These are phyloP conservation scores for Neopestalotiopsis sp. DNA, from an alignment of 2,329 filamentous ascomycete species.

Conservation along the genomic window DNA sequence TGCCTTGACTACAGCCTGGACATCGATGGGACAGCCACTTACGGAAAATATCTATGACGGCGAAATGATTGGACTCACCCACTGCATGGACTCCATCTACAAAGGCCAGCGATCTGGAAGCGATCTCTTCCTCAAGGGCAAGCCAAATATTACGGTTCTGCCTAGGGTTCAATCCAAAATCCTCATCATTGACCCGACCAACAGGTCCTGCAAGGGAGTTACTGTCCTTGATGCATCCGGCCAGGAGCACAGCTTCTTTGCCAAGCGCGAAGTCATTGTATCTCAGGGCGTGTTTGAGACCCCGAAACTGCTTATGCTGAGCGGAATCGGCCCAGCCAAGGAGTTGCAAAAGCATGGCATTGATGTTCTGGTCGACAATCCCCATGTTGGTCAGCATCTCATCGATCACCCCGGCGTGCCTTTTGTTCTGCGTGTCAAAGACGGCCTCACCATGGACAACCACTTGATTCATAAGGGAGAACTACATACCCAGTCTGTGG, in stretches of 20 bases:
- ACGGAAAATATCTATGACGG: conserved; percentile 63
- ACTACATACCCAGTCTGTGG: conserved; percentile 39
- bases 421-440: conserved; percentile 51
- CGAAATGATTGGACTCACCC: conserved; percentile 57
- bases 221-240: conserved; percentile 48
- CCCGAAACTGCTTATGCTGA: conserved; percentile 69
- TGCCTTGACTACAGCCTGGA: conserved; percentile 57
- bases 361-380: conserved; percentile 57
- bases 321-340: conserved; percentile 62
- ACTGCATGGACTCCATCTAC: conserved; percentile 63
- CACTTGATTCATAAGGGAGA: conserved; percentile 45
- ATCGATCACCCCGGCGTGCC: conserved; percentile 65
- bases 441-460: conserved; percentile 46
- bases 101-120: conserved; percentile 59
- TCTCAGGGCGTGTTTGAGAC: conserved; percentile 64
- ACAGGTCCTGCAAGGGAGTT: conserved; percentile 49
- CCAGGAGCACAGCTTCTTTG: conserved; percentile 50
- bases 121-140: conserved; percentile 55
- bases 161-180: conserved; percentile 55
- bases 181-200: conserved; percentile 54
- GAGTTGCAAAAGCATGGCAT: conserved; percentile 62
- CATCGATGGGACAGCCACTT: conserved; percentile 53
- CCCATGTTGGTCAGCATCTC: conserved; percentile 69
- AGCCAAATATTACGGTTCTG: conserved; percentile 61
- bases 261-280: conserved; percentile 55